Conservation (phyloP, 352 stramenopile genomes). For the Phytophthora tentaculata region DNA sequence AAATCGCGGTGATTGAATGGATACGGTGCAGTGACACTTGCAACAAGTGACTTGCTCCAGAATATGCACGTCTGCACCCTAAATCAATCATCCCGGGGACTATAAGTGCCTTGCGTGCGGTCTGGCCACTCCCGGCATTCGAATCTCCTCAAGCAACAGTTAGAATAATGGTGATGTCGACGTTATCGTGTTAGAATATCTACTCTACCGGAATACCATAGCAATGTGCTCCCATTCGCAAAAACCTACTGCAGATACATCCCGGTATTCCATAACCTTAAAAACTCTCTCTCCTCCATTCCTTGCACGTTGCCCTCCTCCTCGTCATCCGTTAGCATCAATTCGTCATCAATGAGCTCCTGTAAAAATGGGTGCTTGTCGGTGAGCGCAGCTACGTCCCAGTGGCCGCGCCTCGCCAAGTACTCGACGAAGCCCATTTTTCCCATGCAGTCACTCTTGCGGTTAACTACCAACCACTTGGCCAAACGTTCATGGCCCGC, state of each 20-base stretch:
- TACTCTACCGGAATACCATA: constrained; percentile 20
- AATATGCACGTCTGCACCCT: too few species aligned
- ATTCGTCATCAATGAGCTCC: constrained; percentile 31
- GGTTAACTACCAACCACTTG: constrained; percentile 59
- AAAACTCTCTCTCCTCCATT: constrained; percentile 21
- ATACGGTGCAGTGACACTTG: too few species aligned
- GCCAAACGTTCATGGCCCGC: constrained; percentile 58
- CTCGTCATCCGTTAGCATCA: constrained; percentile 28
- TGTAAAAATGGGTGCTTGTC: constrained; percentile 41
- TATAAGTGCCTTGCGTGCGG: too few species aligned
- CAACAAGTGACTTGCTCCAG: too few species aligned
- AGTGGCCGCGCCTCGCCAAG: constrained; percentile 34
- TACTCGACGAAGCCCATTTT: constrained; percentile 47
- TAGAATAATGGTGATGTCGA: constrained; percentile 7
- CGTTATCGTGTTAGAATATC: constrained; percentile 22
- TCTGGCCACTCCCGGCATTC: too few species aligned
- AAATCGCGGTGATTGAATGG: neutral
- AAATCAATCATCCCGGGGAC: too few species aligned
- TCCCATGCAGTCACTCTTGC: constrained; percentile 46
- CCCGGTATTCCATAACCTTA: constrained; percentile 19
- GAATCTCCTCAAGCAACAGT: too few species aligned
- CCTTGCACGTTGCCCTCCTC: constrained; percentile 28
- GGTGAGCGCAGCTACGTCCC: constrained; percentile 42
- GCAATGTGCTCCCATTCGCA: too few species aligned
- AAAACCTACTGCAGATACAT: constrained; percentile 14